Evolutionary conservation across 768 basidiomycete genomes (phyloP).

Genomic region (Chalciporus chontae): DNA sequence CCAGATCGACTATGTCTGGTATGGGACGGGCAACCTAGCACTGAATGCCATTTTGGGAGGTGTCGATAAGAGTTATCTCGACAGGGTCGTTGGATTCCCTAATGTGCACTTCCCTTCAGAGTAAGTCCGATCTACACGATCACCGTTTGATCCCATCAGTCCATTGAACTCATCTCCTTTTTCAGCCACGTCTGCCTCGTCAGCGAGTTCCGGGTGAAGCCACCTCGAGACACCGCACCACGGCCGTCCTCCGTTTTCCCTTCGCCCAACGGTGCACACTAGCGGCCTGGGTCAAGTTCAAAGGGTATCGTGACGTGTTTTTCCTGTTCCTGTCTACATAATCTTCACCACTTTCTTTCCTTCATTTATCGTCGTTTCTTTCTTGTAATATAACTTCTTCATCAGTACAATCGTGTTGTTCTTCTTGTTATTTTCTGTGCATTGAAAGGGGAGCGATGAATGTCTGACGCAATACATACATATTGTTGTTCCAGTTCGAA

Average conservation of each 20-base stretch:
- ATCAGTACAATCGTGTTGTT: conserved; percentile 2
- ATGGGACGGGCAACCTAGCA: conserved; percentile 65
- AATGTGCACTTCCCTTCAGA: conserved; percentile 96
- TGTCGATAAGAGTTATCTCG: conserved; percentile 80
- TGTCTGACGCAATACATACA: conserved; percentile 2
- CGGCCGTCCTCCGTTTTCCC: conserved; percentile 40
- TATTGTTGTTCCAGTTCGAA: conserved; percentile 9
- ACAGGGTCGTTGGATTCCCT: conserved; percentile 93
- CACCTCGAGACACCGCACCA: conserved; percentile 47
- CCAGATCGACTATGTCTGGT: conserved; percentile 93
- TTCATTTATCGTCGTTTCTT: conserved; percentile 13
- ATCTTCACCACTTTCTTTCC: conserved; percentile 6
- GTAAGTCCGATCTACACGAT: conserved; percentile 48
- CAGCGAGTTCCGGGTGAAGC: conserved; percentile 77
- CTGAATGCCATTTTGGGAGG: conserved; percentile 86
- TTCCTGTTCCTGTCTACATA: not conserved
- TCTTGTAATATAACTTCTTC: conserved; percentile 10
- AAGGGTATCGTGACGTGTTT: conserved; percentile 5
- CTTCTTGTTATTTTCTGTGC: conserved; percentile 17
- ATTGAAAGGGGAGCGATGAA: not conserved
- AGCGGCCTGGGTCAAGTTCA: conserved; percentile 3
- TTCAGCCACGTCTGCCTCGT: conserved; percentile 69
- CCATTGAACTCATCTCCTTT: conserved; percentile 10
- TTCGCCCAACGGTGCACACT: conserved; percentile 35
- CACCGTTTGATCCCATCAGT: conserved; percentile 2